phyloP scores from a whole-genome alignment of 1,284 basidiomycete genomes.

The Violaceomyces palustris region DNA sequence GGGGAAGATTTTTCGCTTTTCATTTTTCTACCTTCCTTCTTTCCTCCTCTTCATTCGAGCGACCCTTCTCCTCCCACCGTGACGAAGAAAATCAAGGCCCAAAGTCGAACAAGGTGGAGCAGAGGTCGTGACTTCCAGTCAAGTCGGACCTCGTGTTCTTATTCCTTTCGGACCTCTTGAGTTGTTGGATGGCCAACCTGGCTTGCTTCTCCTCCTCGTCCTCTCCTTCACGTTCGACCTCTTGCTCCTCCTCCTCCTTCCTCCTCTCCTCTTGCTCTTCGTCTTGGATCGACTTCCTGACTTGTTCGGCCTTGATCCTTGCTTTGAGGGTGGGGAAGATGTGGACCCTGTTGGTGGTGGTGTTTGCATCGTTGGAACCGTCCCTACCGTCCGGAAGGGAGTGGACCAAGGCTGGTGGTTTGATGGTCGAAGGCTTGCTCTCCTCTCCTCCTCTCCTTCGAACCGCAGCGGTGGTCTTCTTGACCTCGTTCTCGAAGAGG shows the following conservation, averaged over 20 bases:
- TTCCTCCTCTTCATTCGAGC: too few species aligned
- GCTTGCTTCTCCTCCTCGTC: conserved; percentile 16
- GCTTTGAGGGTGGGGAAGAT: conserved; percentile 25
- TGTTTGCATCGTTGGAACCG: conserved; percentile 11
- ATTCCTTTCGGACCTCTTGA: conserved; percentile 18
- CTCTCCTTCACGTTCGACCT: conserved; percentile 9
- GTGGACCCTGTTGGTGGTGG: conserved; percentile 9
- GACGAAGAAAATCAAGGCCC: too few species aligned
- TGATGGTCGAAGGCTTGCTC: neutral
- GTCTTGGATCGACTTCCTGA: conserved; percentile 5
- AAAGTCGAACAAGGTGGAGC: conserved; percentile 23
- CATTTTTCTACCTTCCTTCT: too few species aligned
- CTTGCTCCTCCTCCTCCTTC: conserved; percentile 14
- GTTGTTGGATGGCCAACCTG: conserved; percentile 19
- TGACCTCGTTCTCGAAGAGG: conserved; percentile 82
- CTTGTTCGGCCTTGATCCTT: too few species aligned
- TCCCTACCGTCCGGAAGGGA: conserved; percentile 23
- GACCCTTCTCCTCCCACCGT: too few species aligned
- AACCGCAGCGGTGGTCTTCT: conserved; percentile 63
- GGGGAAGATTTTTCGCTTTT: too few species aligned
- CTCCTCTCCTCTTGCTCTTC: conserved; percentile 5
- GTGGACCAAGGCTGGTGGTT: conserved; percentile 13
- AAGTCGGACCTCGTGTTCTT: conserved; percentile 26
- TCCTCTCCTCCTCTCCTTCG: neutral
- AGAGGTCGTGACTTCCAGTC: conserved; percentile 22